Evolutionary conservation across 257 asterid species (phyloP).

Genomic region (Orobanche coerulescens): DNA sequence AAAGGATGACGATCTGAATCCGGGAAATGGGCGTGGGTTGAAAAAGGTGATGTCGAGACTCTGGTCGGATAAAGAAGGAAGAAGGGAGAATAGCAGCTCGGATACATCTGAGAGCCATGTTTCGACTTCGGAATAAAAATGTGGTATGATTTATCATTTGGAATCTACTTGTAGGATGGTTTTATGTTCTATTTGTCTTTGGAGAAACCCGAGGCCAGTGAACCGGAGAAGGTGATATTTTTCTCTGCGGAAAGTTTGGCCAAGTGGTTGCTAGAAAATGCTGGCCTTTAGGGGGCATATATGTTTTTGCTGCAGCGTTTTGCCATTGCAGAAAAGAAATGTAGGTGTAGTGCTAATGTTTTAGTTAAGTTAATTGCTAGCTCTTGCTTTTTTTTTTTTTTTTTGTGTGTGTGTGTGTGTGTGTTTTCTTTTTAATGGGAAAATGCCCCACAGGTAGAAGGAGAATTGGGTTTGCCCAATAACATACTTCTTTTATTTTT

Average conservation of each 20-base stretch:
- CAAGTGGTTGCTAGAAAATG: not conserved
- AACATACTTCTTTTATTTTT: too few relatives aligned
- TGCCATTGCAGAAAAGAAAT: not conserved
- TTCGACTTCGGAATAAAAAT: conserved; percentile 52
- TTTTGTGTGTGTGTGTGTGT: too few relatives aligned
- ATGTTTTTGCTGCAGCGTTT: not conserved
- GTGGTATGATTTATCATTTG: too few relatives aligned
- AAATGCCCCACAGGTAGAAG: too few relatives aligned
- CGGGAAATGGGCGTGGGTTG: too few relatives aligned
- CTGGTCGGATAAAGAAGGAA: conserved; percentile 55
- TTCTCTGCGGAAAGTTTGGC: conserved; percentile 17
- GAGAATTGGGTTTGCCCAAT: too few relatives aligned
- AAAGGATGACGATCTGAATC: conserved; percentile 19
- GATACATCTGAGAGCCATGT: conserved; percentile 67
- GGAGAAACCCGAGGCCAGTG: conserved; percentile 5
- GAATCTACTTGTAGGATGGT: not conserved
- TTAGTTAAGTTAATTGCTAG: not conserved
- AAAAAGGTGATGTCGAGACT: conserved; percentile 37
- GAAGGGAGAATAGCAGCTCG: conserved; percentile 60
- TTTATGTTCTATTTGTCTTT: too few relatives aligned
- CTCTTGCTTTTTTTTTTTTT: not conserved
- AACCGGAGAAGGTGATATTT: not conserved
- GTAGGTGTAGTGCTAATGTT: not conserved
- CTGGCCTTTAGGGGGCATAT: not conserved
- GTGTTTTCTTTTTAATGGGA: too few relatives aligned